Evolutionary conservation across 2,329 filamentous ascomycete species (phyloP).

Genomic region (Pseudopithomyces maydicus): DNA sequence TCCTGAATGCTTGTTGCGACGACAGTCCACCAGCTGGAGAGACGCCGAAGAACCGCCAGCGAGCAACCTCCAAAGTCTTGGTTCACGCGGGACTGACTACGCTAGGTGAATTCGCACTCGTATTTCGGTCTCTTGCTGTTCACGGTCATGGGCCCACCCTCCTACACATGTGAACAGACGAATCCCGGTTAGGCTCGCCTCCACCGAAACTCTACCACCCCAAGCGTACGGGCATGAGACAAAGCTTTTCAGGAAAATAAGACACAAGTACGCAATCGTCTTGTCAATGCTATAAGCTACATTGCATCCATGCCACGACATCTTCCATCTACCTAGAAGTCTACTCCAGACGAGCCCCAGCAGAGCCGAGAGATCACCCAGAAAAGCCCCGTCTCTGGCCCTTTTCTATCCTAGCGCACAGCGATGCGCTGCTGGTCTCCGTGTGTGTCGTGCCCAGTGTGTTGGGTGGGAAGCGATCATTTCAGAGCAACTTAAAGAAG

Average conservation of each 20-base stretch:
- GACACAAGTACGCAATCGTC: background rate
- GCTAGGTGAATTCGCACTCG: too few species aligned
- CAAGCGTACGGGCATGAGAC: background rate
- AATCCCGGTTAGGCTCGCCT: background rate
- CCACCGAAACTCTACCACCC: background rate
- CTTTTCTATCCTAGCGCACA: background rate
- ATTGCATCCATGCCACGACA: slow-evolving; percentile 2
- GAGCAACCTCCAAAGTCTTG: background rate
- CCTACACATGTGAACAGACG: background rate
- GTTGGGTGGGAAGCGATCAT: background rate
- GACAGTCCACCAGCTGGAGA: slow-evolving; percentile 21
- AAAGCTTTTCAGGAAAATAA: background rate
- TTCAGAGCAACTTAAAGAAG: background rate
- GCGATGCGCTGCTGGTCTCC: background rate
- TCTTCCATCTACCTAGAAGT: background rate
- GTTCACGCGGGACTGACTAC: background rate
- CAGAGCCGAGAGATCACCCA: background rate
- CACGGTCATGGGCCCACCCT: background rate
- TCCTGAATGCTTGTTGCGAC: slow-evolving; percentile 43
- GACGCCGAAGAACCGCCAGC: background rate
- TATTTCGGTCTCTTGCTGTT: too few species aligned
- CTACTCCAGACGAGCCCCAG: background rate
- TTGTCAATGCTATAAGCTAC: background rate
- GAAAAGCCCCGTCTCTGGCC: background rate
- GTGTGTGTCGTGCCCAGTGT: background rate